These are phyloP conservation scores for Oldenlandia corymbosa DNA, from an alignment of 257 asterid genomes.

Conservation along the genomic window DNA sequence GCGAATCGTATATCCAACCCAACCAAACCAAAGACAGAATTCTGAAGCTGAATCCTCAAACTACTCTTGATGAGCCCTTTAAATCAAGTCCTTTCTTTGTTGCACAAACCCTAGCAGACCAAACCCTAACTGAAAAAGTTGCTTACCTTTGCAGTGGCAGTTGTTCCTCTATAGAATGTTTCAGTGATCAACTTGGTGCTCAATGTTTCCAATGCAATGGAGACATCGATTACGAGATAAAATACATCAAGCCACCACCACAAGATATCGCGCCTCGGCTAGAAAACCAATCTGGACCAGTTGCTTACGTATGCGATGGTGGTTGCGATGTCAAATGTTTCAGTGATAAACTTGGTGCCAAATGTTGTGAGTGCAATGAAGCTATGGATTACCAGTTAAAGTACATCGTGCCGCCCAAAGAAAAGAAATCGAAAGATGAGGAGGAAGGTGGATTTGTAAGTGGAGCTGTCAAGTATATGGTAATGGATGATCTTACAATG, in stretches of 20 bases:
- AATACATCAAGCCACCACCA: too few relatives aligned
- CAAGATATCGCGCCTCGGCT: too few relatives aligned
- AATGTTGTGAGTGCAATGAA: too few relatives aligned
- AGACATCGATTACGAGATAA: not conserved
- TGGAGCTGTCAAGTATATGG: slow-evolving; percentile 30
- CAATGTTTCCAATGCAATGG: slow-evolving; percentile 2
- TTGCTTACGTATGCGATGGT: too few relatives aligned
- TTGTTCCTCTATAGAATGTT: too few relatives aligned
- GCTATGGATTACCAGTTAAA: too few relatives aligned
- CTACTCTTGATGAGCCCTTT: not conserved
- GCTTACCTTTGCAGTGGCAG: slow-evolving; percentile 11
- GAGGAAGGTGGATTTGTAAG: slow-evolving; percentile 32
- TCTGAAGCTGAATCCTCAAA: slow-evolving; percentile 23
- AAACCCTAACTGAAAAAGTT: not conserved
- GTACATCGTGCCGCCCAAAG: not conserved
- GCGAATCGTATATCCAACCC: slow-evolving; percentile 14
- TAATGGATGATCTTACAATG: slow-evolving; percentile 32
- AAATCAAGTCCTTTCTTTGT: slow-evolving; percentile 17
- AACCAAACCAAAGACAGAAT: slow-evolving; percentile 18
- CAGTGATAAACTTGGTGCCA: too few relatives aligned
- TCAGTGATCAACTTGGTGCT: not conserved
- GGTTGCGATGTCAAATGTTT: too few relatives aligned
- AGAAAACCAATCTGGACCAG: too few relatives aligned
- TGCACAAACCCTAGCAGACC: too few relatives aligned
- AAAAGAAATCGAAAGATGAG: not conserved